phyloP scores from a whole-genome alignment of 2,329 filamentous ascomycete genomes.

The Trematosphaeria pertusa region DNA sequence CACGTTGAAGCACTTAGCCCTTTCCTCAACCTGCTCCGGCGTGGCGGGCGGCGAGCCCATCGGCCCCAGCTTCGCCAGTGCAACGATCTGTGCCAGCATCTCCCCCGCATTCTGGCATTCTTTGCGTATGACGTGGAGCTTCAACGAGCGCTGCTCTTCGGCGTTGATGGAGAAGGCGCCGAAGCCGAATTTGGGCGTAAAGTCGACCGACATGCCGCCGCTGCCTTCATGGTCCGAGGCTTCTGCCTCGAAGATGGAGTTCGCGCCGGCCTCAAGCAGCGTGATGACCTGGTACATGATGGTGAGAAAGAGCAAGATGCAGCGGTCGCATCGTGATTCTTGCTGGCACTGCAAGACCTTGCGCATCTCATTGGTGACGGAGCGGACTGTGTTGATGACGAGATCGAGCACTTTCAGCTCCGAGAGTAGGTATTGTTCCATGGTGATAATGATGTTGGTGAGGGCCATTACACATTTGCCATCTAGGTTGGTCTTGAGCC shows the following conservation, averaged over 20 bases:
- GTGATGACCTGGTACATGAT: conserved; percentile 10
- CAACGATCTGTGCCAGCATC: background rate
- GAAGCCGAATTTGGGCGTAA: conserved; percentile 1
- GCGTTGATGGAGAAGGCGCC: background rate
- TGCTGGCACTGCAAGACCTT: background rate
- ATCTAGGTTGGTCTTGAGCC: conserved; percentile 2
- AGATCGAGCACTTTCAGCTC: conserved; percentile 12
- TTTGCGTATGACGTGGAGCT: background rate
- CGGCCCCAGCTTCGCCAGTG: conserved; percentile 1
- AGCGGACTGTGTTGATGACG: conserved; percentile 10
- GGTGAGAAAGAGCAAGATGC: conserved; percentile 10
- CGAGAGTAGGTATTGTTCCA: conserved; percentile 16
- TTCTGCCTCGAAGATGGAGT: background rate
- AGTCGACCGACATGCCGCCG: too few species aligned
- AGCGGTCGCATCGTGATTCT: background rate
- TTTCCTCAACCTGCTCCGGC: background rate
- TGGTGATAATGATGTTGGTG: conserved; percentile 11
- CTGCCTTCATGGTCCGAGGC: too few species aligned
- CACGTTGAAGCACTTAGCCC: background rate
- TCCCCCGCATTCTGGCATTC: conserved; percentile 3
- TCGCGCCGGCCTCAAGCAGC: conserved; percentile 4
- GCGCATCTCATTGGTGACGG: background rate
- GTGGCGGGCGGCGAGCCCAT: background rate
- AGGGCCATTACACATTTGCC: conserved; percentile 15
- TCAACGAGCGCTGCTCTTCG: conserved; percentile 6